Conservation (phyloP, 495 filamentous ascomycete species). For the Daldinia concentrica region DNA sequence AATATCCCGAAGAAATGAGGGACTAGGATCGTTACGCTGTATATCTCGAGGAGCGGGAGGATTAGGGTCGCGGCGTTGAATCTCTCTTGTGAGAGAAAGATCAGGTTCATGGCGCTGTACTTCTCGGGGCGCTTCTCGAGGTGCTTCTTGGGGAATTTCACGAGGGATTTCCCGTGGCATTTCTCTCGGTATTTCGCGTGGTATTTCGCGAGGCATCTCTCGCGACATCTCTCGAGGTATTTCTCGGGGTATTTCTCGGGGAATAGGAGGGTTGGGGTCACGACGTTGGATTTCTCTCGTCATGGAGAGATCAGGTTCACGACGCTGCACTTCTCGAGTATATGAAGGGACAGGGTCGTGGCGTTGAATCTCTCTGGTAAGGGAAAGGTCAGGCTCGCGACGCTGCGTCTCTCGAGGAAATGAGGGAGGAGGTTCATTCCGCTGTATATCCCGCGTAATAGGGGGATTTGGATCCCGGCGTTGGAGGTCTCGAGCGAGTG, state of each 20-base stretch:
- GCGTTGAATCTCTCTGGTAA: conserved; percentile 22
- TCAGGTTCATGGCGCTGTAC: conserved; percentile 7
- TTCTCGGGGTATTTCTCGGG: conserved; percentile 11
- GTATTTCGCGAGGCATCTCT: neutral
- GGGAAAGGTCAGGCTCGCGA: conserved; percentile 2
- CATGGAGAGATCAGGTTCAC: conserved; percentile 6
- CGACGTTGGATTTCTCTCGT: conserved; percentile 19
- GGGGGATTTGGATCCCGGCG: conserved; percentile 24
- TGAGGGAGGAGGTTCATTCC: neutral
- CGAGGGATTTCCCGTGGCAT: neutral
- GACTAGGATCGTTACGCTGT: conserved; percentile 7
- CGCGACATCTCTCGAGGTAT: neutral
- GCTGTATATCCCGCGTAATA: conserved; percentile 22
- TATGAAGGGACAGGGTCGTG: conserved; percentile 16
- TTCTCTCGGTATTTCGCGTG: neutral
- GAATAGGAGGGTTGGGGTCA: conserved; percentile 10
- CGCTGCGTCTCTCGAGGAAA: conserved; percentile 16
- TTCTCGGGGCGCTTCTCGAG: neutral
- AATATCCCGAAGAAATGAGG: conserved; percentile 8
- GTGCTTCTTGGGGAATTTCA: neutral
- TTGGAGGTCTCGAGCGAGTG: conserved; percentile 57
- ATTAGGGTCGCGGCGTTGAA: conserved; percentile 25
- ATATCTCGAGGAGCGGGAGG: conserved; percentile 8
- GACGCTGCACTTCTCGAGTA: conserved; percentile 20
- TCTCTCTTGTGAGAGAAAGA: conserved; percentile 4